Conservation (phyloP, 2,329 filamentous ascomycete genomes). For the Aureobasidium sp. region DNA sequence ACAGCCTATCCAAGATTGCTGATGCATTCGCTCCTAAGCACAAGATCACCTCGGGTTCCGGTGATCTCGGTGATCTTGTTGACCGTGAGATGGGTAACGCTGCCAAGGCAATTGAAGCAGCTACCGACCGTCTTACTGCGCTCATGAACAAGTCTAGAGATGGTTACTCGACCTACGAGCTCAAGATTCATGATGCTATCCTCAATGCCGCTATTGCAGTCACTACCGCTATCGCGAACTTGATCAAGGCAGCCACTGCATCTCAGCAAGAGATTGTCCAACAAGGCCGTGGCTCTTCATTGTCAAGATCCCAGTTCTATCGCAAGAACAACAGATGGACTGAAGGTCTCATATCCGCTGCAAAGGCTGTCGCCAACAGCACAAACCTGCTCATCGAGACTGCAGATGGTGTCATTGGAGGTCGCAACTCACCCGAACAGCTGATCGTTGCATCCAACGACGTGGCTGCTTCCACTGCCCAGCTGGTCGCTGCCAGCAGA, state of each 20-base stretch:
- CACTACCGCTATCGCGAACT: slow-evolving; percentile 83
- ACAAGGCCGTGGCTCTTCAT: slow-evolving; percentile 69
- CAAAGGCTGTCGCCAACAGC: slow-evolving; percentile 87
- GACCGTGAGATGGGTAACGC: slow-evolving; percentile 89
- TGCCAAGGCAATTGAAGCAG: slow-evolving; percentile 89
- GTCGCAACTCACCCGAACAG: slow-evolving; percentile 89
- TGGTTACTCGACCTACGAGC: slow-evolving; percentile 89
- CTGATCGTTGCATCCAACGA: slow-evolving; percentile 97
- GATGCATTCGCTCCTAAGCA: slow-evolving; percentile 87
- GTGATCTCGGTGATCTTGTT: slow-evolving; percentile 87
- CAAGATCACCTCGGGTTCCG: slow-evolving; percentile 69
- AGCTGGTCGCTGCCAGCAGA: slow-evolving; percentile 88
- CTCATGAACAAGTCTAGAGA: slow-evolving; percentile 95
- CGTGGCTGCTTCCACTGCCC: slow-evolving; percentile 90
- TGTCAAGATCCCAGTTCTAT: slow-evolving; percentile 78
- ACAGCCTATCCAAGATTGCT: slow-evolving; percentile 86
- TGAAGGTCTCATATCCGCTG: slow-evolving; percentile 91
- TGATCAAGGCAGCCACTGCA: slow-evolving; percentile 89
- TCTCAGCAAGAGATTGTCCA: slow-evolving; percentile 96
- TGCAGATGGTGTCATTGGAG: slow-evolving; percentile 87
- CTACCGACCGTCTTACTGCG: slow-evolving; percentile 80
- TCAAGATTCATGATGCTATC: slow-evolving; percentile 93
- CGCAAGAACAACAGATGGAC: slow-evolving; percentile 99
- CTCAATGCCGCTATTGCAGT: slow-evolving; percentile 88
- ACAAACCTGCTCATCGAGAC: slow-evolving; percentile 98